Conservation (phyloP, 2,329 filamentous ascomycete genomes). For the Fusarium caatingaense region DNA sequence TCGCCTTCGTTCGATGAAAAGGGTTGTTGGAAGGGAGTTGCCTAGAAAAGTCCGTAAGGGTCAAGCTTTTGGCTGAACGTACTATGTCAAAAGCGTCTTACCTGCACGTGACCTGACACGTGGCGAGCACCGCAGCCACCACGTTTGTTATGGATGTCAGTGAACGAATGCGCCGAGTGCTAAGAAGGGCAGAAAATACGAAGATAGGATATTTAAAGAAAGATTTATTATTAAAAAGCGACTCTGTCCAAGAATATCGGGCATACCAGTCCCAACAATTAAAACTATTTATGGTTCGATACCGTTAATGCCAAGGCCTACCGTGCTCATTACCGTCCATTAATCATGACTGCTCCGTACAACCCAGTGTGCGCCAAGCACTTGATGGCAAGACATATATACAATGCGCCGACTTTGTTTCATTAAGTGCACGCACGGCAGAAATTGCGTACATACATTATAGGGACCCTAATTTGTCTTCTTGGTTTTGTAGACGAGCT, state of each 20-base stretch:
- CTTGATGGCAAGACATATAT: conserved; percentile 33
- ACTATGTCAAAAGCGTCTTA: background rate
- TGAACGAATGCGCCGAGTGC: background rate
- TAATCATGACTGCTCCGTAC: conserved; percentile 41
- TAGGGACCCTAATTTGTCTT: conserved; percentile 48
- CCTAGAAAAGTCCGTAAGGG: conserved; percentile 36
- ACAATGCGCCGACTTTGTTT: conserved; percentile 18
- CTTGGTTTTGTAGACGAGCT: conserved; percentile 64
- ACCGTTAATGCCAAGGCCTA: conserved; percentile 42
- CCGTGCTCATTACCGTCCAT: conserved; percentile 45
- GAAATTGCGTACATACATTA: conserved; percentile 1
- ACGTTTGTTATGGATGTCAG: conserved; percentile 2
- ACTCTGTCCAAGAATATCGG: conserved; percentile 34
- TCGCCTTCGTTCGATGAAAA: conserved; percentile 15
- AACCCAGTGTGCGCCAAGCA: conserved; percentile 36
- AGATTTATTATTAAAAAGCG: conserved; percentile 38
- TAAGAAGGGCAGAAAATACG: background rate
- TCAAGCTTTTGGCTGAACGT: conserved; percentile 40
- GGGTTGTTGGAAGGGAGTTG: conserved; percentile 29
- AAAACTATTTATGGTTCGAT: conserved; percentile 41
- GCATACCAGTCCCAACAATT: conserved; percentile 43
- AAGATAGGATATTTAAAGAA: background rate
- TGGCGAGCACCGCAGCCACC: conserved; percentile 24
- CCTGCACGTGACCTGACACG: conserved; percentile 41
- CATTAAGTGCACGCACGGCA: background rate